These are phyloP conservation scores for Cladophialophora chaetospira DNA, from an alignment of 2,329 filamentous ascomycete genomes.

Conservation along the genomic window DNA sequence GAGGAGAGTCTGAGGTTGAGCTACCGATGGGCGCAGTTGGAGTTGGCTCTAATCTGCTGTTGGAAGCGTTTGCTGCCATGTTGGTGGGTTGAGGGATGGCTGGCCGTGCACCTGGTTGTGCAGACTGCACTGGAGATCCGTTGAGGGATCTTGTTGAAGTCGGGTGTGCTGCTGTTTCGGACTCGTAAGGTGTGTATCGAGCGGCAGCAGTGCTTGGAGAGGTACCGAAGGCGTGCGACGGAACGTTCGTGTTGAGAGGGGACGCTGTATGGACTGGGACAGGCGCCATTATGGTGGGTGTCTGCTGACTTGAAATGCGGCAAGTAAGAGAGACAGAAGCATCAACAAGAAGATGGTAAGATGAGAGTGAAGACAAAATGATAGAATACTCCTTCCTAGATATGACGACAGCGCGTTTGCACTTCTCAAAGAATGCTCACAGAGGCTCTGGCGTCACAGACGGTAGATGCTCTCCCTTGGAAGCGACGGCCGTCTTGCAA, in stretches of 20 bases:
- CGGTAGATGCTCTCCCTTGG: not conserved
- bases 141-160: slow-evolving; percentile 13
- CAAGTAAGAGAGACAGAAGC: not conserved
- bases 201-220: slow-evolving; percentile 25
- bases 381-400: slow-evolving; percentile 13
- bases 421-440: slow-evolving; percentile 16
- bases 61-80: slow-evolving; percentile 18
- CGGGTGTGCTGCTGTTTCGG: slow-evolving; percentile 3
- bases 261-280: slow-evolving; percentile 30
- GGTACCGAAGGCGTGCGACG: slow-evolving; percentile 12
- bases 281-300: slow-evolving; percentile 18
- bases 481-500: not conserved
- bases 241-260: slow-evolving; percentile 29
- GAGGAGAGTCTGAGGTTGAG: slow-evolving; percentile 13
- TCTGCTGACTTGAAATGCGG: too few relatives aligned
- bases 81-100: slow-evolving; percentile 25
- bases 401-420: slow-evolving; percentile 21
- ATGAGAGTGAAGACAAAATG: slow-evolving; percentile 4
- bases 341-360: not conserved
- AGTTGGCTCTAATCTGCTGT: slow-evolving; percentile 22
- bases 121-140: slow-evolving; percentile 4
- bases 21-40: slow-evolving; percentile 1
- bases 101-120: slow-evolving; percentile 24
- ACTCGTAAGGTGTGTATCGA: slow-evolving; percentile 23
- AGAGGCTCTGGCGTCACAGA: slow-evolving; percentile 5